Percentiles rank a stretch among this genome's conserved stretches.
Conservation (phyloP, 2,329 filamentous ascomycete genomes). For the Didymellaceae sp. region DNA sequence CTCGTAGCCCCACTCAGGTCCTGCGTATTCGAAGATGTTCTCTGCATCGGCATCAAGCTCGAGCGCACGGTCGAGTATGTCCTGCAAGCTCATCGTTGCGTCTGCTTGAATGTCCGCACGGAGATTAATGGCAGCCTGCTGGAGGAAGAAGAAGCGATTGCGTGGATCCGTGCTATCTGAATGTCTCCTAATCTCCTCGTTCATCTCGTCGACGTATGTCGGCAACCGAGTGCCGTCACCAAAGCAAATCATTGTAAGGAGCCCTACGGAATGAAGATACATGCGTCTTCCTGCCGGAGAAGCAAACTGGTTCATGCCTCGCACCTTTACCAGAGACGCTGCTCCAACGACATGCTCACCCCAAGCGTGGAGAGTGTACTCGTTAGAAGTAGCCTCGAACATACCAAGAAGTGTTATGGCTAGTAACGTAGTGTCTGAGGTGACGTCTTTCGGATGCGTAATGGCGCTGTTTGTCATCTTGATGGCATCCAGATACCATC, state of each 20-base stretch:
- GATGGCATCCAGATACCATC: slow-evolving; percentile 42
- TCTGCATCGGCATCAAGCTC: slow-evolving; percentile 32
- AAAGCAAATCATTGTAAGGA: slow-evolving; percentile 40
- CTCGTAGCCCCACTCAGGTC: slow-evolving; percentile 34
- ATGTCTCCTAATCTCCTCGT: slow-evolving; percentile 30
- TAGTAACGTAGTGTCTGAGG: slow-evolving; percentile 41
- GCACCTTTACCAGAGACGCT: slow-evolving; percentile 39
- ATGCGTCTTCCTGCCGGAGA: slow-evolving; percentile 40
- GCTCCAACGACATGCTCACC: slow-evolving; percentile 47
- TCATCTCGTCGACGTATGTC: slow-evolving; percentile 33
- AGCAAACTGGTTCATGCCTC: slow-evolving; percentile 38
- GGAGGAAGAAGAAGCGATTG: slow-evolving; percentile 38
- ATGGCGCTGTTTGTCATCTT: slow-evolving; percentile 43
- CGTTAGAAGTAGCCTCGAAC: slow-evolving; percentile 45
- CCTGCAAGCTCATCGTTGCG: slow-evolving; percentile 20
- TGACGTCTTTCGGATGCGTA: slow-evolving; percentile 32
- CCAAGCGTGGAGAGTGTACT: slow-evolving; percentile 40
- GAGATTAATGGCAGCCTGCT: slow-evolving; percentile 36
- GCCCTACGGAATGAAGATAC: slow-evolving; percentile 40
- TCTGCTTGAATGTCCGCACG: slow-evolving; percentile 34
- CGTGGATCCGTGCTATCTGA: slow-evolving; percentile 32
- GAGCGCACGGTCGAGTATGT: slow-evolving; percentile 35
- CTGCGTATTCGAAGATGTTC: slow-evolving; percentile 27
- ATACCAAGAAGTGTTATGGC: slow-evolving; percentile 41
- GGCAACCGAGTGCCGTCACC: slow-evolving; percentile 32